phyloP scores from a whole-genome alignment of 495 filamentous ascomycete genomes.

The Penicillium mononematosum region DNA sequence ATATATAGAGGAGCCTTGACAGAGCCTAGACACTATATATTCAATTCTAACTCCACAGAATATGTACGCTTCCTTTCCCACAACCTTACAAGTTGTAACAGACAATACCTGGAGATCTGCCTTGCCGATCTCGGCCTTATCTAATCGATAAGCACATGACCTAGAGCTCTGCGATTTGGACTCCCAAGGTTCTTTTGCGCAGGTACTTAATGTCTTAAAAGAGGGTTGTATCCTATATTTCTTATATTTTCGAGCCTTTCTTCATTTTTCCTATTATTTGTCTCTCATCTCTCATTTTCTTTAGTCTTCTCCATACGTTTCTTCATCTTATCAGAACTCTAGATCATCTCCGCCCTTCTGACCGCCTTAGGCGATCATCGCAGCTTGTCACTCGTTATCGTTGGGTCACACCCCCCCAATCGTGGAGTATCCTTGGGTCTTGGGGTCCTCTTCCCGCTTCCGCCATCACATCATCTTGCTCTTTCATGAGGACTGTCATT shows the following conservation, averaged over 20 bases:
- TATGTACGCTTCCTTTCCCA: not conserved
- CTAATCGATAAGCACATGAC: conserved; percentile 28
- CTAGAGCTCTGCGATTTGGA: conserved; percentile 1
- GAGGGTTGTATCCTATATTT: not conserved
- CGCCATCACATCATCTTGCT: conserved; percentile 39
- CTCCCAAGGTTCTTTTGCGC: not conserved
- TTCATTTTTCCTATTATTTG: not conserved
- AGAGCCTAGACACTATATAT: not conserved
- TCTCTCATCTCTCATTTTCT: not conserved
- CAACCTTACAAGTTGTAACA: not conserved
- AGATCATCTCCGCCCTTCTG: conserved; percentile 34
- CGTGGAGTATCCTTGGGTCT: conserved; percentile 34
- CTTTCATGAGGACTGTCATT: conserved; percentile 22
- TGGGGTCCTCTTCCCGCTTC: conserved; percentile 17
- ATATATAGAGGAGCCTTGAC: not conserved
- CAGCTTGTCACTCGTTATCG: conserved; percentile 39
- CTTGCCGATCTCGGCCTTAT: conserved; percentile 24
- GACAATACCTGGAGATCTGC: conserved; percentile 4
- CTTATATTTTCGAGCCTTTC: not conserved
- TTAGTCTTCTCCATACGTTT: conserved; percentile 1
- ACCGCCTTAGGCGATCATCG: conserved; percentile 35
- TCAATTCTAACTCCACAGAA: not conserved
- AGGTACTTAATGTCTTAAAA: too few species aligned
- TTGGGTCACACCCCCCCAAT: conserved; percentile 37
- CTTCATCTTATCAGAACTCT: conserved; percentile 2